phyloP scores from a whole-genome alignment of 352 stramenopile species.

The Blastocystis sp. region DNA sequence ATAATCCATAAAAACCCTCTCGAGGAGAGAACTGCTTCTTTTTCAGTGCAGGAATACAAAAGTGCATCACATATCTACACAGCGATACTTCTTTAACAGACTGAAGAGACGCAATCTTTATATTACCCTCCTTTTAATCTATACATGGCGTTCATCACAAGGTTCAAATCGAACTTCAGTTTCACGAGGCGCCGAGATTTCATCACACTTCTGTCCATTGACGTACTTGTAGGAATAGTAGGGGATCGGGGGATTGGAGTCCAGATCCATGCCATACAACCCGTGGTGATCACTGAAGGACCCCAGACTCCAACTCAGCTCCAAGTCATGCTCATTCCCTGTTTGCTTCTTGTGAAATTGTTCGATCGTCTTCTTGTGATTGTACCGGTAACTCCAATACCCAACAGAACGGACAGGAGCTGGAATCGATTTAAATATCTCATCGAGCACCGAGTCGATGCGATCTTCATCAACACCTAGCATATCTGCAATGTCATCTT shows the following conservation, averaged over 20 bases:
- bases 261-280: background rate
- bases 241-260: background rate
- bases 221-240: background rate
- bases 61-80: background rate
- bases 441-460: background rate
- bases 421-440: background rate
- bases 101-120: background rate
- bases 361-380: background rate
- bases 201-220: conserved; percentile 31
- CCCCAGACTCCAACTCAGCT: conserved; percentile 21
- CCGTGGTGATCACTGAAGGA: background rate
- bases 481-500: conserved; percentile 46
- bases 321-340: background rate
- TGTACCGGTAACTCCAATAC: conserved; percentile 33
- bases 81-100: background rate
- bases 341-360: background rate
- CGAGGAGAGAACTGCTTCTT: background rate
- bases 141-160: background rate
- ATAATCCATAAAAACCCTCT: conserved; percentile 9
- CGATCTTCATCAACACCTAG: background rate
- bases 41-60: background rate
- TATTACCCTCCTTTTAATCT: background rate
- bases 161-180: conserved; percentile 42
- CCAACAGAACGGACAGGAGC: background rate
- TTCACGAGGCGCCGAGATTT: background rate